Evolutionary conservation across 495 filamentous ascomycete genomes (phyloP).

Genomic region (Aspergillus avenaceus): DNA sequence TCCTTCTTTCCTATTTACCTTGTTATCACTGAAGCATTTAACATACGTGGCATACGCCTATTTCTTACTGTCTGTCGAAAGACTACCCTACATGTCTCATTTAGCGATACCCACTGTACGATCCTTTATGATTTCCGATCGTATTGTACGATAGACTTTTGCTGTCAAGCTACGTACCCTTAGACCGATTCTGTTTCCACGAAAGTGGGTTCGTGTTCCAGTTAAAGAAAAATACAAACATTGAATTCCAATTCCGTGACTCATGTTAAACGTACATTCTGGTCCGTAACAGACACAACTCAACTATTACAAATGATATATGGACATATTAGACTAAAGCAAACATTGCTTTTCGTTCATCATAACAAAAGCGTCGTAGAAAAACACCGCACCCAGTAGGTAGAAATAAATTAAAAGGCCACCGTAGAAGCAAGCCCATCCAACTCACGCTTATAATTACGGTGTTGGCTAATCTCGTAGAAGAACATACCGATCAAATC

Average conservation of each 20-base stretch:
- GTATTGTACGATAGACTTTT: not conserved
- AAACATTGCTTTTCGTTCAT: not conserved
- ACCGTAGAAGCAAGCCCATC: slow-evolving; percentile 40
- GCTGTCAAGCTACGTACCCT: too few species aligned
- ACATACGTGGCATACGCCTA: not conserved
- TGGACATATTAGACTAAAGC: not conserved
- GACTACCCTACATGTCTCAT: not conserved
- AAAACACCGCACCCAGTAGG: too few species aligned
- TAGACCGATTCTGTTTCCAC: too few species aligned
- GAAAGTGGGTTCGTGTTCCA: not conserved
- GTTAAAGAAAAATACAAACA: not conserved
- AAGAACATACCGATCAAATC: slow-evolving; percentile 64
- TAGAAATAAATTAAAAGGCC: not conserved
- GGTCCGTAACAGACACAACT: not conserved
- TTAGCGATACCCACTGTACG: slow-evolving; percentile 3
- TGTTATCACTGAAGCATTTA: not conserved
- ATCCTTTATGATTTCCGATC: not conserved
- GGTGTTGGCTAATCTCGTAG: slow-evolving; percentile 62
- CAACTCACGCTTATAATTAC: slow-evolving; percentile 68
- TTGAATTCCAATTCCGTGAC: not conserved
- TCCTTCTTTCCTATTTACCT: not conserved
- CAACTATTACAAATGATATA: not conserved
- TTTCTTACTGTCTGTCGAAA: not conserved
- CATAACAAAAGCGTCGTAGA: not conserved
- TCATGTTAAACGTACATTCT: not conserved